Percentiles rank a stretch among this genome's conserved stretches.
These are phyloP conservation scores for Cyclostephanos invisitatus DNA, from an alignment of 108 stramenopile genomes.

Conservation along the genomic window DNA sequence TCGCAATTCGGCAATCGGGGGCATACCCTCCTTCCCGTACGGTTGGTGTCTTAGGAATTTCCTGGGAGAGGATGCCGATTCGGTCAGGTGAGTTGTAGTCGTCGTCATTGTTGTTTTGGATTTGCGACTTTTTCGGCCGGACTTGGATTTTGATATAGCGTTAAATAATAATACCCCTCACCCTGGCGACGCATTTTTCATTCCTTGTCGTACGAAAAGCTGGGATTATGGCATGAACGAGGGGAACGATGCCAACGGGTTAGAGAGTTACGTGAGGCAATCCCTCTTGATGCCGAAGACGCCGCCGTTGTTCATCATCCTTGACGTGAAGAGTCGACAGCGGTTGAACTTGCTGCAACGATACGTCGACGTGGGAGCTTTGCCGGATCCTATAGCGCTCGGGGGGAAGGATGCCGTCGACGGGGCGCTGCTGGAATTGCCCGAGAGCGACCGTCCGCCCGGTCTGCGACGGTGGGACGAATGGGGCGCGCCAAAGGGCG, in stretches of 20 bases:
- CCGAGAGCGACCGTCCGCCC: conserved; percentile 48
- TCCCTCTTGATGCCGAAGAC: conserved; percentile 38
- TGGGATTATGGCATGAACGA: conserved; percentile 94
- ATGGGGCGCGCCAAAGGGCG: conserved; percentile 77
- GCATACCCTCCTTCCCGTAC: conserved; percentile 88
- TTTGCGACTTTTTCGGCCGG: no score
- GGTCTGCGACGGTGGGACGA: conserved; percentile 82
- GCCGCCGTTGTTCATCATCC: conserved; percentile 71
- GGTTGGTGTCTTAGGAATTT: conserved; percentile 84
- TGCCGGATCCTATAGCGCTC: conserved; percentile 68
- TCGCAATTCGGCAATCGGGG: conserved; percentile 84
- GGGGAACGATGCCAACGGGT: conserved; percentile 47
- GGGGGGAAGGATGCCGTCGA: conserved; percentile 54
- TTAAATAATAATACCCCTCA: no score
- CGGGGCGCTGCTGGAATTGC: conserved; percentile 24
- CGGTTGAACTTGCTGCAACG: conserved; percentile 53
- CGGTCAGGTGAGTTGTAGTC: conserved; percentile 31
- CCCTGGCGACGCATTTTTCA: not conserved
- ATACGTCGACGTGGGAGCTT: conserved; percentile 57
- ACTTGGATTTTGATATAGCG: no score
- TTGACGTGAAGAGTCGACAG: conserved; percentile 58
- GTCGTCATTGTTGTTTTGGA: no score
- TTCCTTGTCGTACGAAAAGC: not conserved
- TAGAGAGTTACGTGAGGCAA: conserved; percentile 83
- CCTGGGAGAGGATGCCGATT: conserved; percentile 67